Evolutionary conservation across 2,329 filamentous ascomycete genomes (phyloP).

Genomic region (Lasiodiplodia hormozganensis): DNA sequence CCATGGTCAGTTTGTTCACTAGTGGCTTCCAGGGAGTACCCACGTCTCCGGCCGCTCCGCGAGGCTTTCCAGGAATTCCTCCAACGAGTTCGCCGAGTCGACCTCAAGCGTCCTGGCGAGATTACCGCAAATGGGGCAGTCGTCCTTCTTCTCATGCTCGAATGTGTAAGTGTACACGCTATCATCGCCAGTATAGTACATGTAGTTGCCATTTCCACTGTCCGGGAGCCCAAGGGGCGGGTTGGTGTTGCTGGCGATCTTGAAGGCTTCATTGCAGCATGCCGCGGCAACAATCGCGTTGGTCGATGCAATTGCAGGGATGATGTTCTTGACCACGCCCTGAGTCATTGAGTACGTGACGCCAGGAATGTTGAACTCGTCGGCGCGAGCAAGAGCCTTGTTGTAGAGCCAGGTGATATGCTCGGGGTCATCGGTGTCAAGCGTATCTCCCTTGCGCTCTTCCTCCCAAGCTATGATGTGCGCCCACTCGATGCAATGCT

Average conservation of each 20-base stretch:
- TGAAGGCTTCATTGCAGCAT: conserved; percentile 96
- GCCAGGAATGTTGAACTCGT: conserved; percentile 88
- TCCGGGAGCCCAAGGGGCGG: conserved; percentile 78
- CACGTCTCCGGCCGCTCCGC: conserved; percentile 80
- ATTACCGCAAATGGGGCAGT: conserved; percentile 93
- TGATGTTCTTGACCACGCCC: conserved; percentile 99
- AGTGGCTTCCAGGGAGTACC: conserved; percentile 31
- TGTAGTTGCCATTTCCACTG: conserved; percentile 74
- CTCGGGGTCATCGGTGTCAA: conserved; percentile 95
- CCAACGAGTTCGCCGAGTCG: conserved; percentile 73
- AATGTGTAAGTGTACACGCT: conserved; percentile 98
- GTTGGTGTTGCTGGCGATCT: conserved; percentile 84
- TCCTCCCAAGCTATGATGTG: conserved; percentile 97
- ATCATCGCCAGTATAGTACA: conserved; percentile 99
- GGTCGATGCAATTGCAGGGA: conserved; percentile 95
- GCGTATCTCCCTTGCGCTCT: conserved; percentile 71
- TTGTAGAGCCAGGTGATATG: conserved; percentile 97
- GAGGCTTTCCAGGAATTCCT: conserved; percentile 84
- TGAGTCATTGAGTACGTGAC: conserved; percentile 97
- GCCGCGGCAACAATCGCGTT: conserved; percentile 96
- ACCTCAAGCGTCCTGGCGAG: conserved; percentile 77
- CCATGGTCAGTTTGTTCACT: conserved; percentile 31
- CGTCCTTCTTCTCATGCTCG: conserved; percentile 89
- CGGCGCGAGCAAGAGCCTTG: conserved; percentile 79
- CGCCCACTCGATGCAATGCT: conserved; percentile 99